Evolutionary conservation across 306 rosid species (phyloP).

Genomic region (Astragalus membranaceus): DNA sequence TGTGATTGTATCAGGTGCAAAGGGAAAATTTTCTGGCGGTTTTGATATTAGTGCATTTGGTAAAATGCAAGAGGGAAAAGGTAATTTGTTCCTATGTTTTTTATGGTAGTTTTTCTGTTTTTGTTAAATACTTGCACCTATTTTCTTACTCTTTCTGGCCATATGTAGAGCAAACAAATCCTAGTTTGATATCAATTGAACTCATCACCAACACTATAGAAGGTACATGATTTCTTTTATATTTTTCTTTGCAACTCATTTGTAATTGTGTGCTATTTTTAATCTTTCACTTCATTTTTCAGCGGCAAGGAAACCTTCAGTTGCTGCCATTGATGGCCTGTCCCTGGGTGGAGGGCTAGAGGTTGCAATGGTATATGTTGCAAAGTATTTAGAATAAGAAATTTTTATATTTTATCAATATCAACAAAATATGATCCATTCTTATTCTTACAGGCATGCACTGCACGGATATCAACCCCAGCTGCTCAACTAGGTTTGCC

Average conservation of each 20-base stretch:
- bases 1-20: slow-evolving; percentile 58
- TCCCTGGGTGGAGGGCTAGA: slow-evolving; percentile 98
- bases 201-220: slow-evolving; percentile 59
- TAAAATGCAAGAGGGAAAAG: slow-evolving; percentile 44
- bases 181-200: slow-evolving; percentile 62
- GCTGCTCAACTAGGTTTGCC: slow-evolving; percentile 89
- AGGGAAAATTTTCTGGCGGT: slow-evolving; percentile 88
- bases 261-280: slow-evolving; percentile 11
- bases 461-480: slow-evolving; percentile 82
- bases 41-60: slow-evolving; percentile 81
- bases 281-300: slow-evolving; percentile 23
- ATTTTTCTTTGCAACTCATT: neutral
- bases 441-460: slow-evolving; percentile 60
- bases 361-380: slow-evolving; percentile 76
- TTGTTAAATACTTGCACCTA: neutral
- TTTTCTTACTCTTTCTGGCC: slow-evolving; percentile 9
- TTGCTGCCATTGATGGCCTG: slow-evolving; percentile 98
- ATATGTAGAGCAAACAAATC: slow-evolving; percentile 29
- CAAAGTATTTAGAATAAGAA: neutral
- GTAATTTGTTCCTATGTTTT: slow-evolving; percentile 27
- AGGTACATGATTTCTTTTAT: slow-evolving; percentile 36
- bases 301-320: slow-evolving; percentile 81
- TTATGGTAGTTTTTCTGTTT: neutral
- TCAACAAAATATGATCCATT: neutral
- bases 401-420: neutral